Evolutionary conservation across 352 stramenopile genomes (phyloP).

Genomic region (Phytophthora ramorum): DNA sequence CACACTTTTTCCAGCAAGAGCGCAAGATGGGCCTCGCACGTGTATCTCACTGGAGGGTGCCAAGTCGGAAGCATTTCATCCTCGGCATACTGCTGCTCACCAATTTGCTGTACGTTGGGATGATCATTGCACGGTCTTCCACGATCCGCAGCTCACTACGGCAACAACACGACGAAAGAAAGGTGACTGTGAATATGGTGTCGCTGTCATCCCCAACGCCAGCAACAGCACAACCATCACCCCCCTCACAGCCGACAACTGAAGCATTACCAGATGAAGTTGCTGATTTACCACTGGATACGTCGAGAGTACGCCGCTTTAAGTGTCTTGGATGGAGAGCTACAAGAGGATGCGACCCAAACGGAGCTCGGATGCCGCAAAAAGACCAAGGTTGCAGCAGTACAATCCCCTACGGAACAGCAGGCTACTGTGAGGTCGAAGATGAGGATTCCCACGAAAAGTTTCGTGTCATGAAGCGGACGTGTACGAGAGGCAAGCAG

Average conservation of each 20-base stretch:
- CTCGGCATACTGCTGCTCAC: slow-evolving; percentile 3
- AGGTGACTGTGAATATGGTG: not conserved
- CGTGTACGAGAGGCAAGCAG: slow-evolving; percentile 48
- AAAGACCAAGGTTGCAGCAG: slow-evolving; percentile 51
- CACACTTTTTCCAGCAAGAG: not conserved
- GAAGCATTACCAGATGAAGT: not conserved
- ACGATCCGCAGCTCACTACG: slow-evolving; percentile 1
- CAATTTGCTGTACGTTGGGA: slow-evolving; percentile 14
- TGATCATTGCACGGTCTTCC: slow-evolving; percentile 10
- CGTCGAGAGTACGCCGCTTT: slow-evolving; percentile 14
- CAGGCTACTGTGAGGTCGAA: slow-evolving; percentile 70
- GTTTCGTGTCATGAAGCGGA: slow-evolving; percentile 70
- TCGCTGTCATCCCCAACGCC: not conserved
- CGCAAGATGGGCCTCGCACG: not conserved
- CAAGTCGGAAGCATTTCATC: slow-evolving; percentile 13
- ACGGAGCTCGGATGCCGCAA: slow-evolving; percentile 42
- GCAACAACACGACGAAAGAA: not conserved
- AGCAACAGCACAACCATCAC: too few relatives aligned
- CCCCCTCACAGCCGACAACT: not conserved
- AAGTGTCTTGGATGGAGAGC: slow-evolving; percentile 70
- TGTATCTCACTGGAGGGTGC: not conserved
- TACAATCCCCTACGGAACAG: slow-evolving; percentile 34
- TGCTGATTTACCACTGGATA: not conserved
- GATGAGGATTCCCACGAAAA: slow-evolving; percentile 53
- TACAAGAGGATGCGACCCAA: slow-evolving; percentile 47